Evolutionary conservation across 257 asterid species (phyloP).

Genomic region (Penstemon eatonii): DNA sequence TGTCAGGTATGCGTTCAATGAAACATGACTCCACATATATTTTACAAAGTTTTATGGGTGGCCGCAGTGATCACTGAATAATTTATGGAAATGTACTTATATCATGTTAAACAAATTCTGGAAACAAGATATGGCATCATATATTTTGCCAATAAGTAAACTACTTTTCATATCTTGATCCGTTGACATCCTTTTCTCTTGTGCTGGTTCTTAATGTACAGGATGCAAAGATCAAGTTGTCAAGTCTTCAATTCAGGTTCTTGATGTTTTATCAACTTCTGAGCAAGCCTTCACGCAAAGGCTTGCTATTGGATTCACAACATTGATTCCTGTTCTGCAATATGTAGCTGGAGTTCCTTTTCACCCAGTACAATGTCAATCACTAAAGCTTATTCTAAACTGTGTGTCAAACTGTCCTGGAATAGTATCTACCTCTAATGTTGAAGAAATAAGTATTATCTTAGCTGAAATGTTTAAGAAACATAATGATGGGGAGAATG

Average conservation of each 20-base stretch:
- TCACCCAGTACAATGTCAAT: constrained; percentile 68
- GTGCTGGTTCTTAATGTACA: constrained; percentile 34
- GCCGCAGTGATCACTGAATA: constrained; percentile 8
- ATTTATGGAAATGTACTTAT: not conserved
- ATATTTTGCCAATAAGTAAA: constrained; percentile 1
- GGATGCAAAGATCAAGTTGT: constrained; percentile 75
- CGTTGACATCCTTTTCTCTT: constrained; percentile 9
- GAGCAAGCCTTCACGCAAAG: constrained; percentile 70
- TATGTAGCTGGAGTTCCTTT: constrained; percentile 82
- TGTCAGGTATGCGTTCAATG: constrained; percentile 58
- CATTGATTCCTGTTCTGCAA: constrained; percentile 69
- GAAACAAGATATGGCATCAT: constrained; percentile 5
- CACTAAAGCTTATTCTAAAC: constrained; percentile 64
- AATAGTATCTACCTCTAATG: constrained; percentile 55
- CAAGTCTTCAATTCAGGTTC: constrained; percentile 82
- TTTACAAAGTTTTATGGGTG: constrained; percentile 7
- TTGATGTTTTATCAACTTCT: constrained; percentile 70
- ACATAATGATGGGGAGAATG: constrained; percentile 58
- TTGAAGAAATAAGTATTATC: constrained; percentile 61
- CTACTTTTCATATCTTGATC: constrained; percentile 10
- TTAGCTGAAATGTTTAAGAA: constrained; percentile 70
- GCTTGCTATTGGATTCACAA: constrained; percentile 80
- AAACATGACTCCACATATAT: constrained; percentile 20
- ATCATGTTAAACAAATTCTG: not conserved
- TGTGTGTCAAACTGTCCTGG: constrained; percentile 75